Percentiles rank a stretch among this genome's conserved stretches.
These are phyloP conservation scores for Entomortierella chlamydospora DNA, from an alignment of 192 early-diverging fungal species.

Conservation along the genomic window DNA sequence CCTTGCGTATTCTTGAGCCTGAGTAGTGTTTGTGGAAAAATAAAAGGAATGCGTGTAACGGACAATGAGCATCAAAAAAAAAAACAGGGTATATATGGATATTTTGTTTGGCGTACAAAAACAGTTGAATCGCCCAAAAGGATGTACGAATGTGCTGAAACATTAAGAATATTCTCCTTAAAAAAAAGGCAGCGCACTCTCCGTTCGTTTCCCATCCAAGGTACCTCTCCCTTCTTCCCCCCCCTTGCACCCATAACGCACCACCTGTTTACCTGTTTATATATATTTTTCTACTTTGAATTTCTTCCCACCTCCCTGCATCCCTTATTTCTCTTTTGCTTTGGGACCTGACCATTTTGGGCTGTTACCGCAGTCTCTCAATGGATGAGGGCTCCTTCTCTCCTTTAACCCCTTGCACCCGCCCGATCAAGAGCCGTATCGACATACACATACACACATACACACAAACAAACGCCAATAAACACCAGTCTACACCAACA, in stretches of 20 bases:
- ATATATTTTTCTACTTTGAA: not conserved
- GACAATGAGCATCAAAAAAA: not conserved
- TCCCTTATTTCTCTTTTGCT: not conserved
- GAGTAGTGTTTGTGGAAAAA: not conserved
- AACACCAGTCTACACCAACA: not conserved
- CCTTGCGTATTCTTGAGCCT: constrained; percentile 54
- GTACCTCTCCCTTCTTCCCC: not conserved
- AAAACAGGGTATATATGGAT: not conserved
- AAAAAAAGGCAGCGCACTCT: not conserved
- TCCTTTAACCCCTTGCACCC: not conserved
- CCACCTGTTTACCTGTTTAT: not conserved
- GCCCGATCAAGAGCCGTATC: too few species aligned
- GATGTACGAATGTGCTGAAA: not conserved
- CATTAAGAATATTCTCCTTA: not conserved
- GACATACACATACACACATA: not conserved
- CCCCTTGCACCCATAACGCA: not conserved
- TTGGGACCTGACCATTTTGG: not conserved
- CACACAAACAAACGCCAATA: not conserved
- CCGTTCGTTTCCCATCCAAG: not conserved
- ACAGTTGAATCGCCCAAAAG: too few species aligned
- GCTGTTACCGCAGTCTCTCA: too few species aligned
- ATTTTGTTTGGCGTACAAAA: too few species aligned
- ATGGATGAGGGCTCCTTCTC: not conserved
- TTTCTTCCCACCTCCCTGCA: constrained; percentile 3
- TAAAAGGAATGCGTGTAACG: not conserved